These are phyloP conservation scores for Venturia oleaginea DNA, from an alignment of 2,329 filamentous ascomycete species.

Conservation along the genomic window DNA sequence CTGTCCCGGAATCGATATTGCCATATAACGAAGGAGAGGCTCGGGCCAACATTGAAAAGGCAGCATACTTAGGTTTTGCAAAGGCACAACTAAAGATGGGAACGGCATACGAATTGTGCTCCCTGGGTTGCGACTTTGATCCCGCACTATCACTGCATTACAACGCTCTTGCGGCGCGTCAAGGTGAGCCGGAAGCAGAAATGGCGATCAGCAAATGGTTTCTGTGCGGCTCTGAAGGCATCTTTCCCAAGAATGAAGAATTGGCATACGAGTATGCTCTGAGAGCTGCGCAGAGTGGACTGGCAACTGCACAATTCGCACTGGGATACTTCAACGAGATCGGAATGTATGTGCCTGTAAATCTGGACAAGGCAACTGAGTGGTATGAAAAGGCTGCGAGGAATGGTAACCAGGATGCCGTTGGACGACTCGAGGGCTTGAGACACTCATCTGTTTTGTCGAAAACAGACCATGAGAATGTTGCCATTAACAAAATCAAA, in stretches of 20 bases:
- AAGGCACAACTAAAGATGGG: constrained; percentile 98
- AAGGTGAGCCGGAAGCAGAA: constrained; percentile 87
- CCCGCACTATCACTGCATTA: constrained; percentile 90
- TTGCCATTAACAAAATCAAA: constrained; percentile 78
- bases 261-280: constrained; percentile 86
- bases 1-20: constrained; percentile 62
- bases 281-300: constrained; percentile 69
- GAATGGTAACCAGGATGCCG: constrained; percentile 85
- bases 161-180: constrained; percentile 82
- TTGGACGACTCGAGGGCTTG: constrained; percentile 72
- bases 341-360: constrained; percentile 80
- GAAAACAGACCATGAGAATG: constrained; percentile 84
- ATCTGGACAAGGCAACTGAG: constrained; percentile 67
- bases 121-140: constrained; percentile 89
- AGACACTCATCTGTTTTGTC: constrained; percentile 75
- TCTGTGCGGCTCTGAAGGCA: constrained; percentile 82
- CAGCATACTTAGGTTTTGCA: constrained; percentile 88
- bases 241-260: constrained; percentile 93
- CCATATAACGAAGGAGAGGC: constrained; percentile 64
- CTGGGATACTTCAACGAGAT: constrained; percentile 98
- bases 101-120: constrained; percentile 87
- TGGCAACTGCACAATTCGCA: constrained; percentile 89
- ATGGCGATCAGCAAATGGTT: constrained; percentile 99
- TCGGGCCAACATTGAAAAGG: constrained; percentile 87
- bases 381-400: constrained; percentile 90